phyloP scores from a whole-genome alignment of 805 yeast species.

The Candida nitratophila region DNA sequence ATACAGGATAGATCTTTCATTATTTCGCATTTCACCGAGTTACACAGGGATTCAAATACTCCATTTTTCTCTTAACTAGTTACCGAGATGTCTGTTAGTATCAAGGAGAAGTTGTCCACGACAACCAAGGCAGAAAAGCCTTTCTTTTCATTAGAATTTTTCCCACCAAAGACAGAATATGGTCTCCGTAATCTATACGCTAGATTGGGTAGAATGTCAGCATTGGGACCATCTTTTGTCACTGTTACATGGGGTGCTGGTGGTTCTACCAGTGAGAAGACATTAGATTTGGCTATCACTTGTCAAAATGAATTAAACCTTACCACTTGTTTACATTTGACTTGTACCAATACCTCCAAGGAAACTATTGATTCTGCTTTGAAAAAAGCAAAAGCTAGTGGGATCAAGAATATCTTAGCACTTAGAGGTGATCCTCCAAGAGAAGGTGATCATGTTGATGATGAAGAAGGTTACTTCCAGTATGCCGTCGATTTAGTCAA shows the following conservation, averaged over 20 bases:
- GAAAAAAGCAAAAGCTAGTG: conserved; percentile 59
- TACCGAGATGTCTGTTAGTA: conserved; percentile 25
- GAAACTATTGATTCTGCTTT: conserved; percentile 75
- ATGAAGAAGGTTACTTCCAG: conserved; percentile 41
- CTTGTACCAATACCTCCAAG: conserved; percentile 89
- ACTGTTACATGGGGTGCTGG: conserved; percentile 99
- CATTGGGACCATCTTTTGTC: conserved; percentile 80
- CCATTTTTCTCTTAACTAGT: too few species aligned
- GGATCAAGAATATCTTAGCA: conserved; percentile 85
- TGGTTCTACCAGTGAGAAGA: conserved; percentile 84
- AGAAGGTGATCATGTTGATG: conserved; percentile 39
- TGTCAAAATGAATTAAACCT: conserved; percentile 69
- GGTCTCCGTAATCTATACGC: conserved; percentile 82
- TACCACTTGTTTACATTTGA: conserved; percentile 91
- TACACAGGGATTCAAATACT: too few species aligned
- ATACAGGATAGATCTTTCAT: too few species aligned
- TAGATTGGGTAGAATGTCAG: conserved; percentile 83
- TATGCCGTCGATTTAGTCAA: conserved; percentile 82
- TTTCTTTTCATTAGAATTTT: conserved; percentile 86
- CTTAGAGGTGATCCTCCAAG: conserved; percentile 95
- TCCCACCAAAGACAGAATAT: conserved; percentile 91
- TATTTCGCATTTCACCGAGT: too few species aligned
- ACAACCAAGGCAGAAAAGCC: conserved; percentile 41
- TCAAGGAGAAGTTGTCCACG: conserved; percentile 44
- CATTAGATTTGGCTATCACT: conserved; percentile 72